These are phyloP conservation scores for Moniliophthora roreri DNA, from an alignment of 1,284 basidiomycete genomes.

Conservation along the genomic window DNA sequence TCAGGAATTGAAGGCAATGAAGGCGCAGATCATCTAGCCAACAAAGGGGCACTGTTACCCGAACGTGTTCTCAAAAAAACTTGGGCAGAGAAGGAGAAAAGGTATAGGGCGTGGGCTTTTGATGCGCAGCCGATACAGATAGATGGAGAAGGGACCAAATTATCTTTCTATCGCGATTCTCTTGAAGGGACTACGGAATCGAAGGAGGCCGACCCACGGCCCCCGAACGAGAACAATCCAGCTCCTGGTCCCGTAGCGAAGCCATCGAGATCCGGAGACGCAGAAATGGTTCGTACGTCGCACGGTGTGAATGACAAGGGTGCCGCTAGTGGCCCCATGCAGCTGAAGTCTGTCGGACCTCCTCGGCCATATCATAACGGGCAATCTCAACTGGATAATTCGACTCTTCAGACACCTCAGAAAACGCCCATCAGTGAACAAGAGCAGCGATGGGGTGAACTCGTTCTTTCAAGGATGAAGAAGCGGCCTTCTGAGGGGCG, in stretches of 20 bases:
- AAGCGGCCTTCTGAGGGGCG: no score
- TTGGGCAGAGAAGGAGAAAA: conserved; percentile 32
- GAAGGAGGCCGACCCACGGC: background rate
- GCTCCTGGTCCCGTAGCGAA: background rate
- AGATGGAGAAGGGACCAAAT: background rate
- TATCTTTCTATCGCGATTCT: no score
- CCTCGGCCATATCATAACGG: background rate
- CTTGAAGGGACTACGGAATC: no score
- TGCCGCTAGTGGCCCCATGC: background rate
- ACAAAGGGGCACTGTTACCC: conserved; percentile 36
- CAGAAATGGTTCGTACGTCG: background rate
- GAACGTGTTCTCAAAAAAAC: conserved; percentile 34
- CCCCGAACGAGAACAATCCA: background rate
- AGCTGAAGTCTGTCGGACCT: background rate
- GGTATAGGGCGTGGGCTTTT: background rate
- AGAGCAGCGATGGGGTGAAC: no score
- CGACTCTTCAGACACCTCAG: no score
- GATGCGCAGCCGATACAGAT: no score
- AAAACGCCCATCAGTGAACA: no score
- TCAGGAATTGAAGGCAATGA: conserved; percentile 60
- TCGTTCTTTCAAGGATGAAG: no score
- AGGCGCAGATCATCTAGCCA: conserved; percentile 56
- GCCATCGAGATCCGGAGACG: background rate
- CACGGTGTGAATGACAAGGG: background rate
- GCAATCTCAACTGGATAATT: background rate